Evolutionary conservation across 2,329 filamentous ascomycete genomes (phyloP).

Genomic region (Chaetomiaceae sp.): DNA sequence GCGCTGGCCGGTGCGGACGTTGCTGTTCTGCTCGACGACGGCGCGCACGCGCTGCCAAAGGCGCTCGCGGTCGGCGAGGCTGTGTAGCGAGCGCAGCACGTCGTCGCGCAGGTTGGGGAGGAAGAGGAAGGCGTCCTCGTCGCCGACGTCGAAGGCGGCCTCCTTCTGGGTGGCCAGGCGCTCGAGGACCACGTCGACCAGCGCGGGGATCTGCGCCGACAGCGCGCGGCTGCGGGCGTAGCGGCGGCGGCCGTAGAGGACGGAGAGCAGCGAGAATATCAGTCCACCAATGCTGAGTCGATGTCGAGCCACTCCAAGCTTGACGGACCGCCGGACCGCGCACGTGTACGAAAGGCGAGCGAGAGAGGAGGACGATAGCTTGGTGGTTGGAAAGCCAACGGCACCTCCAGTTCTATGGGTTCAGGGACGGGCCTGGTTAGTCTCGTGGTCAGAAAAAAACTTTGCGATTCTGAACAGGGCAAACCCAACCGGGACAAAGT

Average conservation of each 20-base stretch:
- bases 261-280: slow-evolving; percentile 41
- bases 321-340: slow-evolving; percentile 69
- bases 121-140: slow-evolving; percentile 76
- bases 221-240: slow-evolving; percentile 59
- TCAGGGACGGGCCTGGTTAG: slow-evolving; percentile 80
- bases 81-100: slow-evolving; percentile 76
- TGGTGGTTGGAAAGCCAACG: slow-evolving; percentile 53
- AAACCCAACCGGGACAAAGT: background rate
- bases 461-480: background rate
- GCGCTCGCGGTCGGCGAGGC: slow-evolving; percentile 65
- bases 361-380: slow-evolving; percentile 81
- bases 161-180: slow-evolving; percentile 78
- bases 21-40: slow-evolving; percentile 90
- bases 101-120: slow-evolving; percentile 88
- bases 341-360: slow-evolving; percentile 83
- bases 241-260: slow-evolving; percentile 58
- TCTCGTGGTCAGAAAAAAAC: slow-evolving; percentile 39
- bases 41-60: slow-evolving; percentile 78
- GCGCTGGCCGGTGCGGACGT: slow-evolving; percentile 71
- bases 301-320: slow-evolving; percentile 79
- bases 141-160: slow-evolving; percentile 62
- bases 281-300: slow-evolving; percentile 72
- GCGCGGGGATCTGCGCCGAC: slow-evolving; percentile 66
- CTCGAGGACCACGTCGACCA: slow-evolving; percentile 80
- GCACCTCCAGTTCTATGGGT: slow-evolving; percentile 65